phyloP scores from a whole-genome alignment of 192 early-diverging fungal species.

The Endogone sp. region DNA sequence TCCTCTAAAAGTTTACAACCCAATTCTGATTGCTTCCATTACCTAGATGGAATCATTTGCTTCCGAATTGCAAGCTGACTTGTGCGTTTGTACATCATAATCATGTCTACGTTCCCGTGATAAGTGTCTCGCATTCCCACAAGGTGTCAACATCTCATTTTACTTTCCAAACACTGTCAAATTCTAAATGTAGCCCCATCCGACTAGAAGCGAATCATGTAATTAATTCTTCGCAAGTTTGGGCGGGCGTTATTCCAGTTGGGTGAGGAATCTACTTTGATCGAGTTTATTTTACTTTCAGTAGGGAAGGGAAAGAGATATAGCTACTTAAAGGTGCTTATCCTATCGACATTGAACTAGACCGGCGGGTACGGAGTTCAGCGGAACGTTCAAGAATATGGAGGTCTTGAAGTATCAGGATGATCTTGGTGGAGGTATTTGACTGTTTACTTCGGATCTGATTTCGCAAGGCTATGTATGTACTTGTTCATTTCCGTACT shows the following conservation, averaged over 20 bases:
- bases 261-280: conserved; percentile 20
- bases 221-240: conserved; percentile 54
- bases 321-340: too few relatives aligned
- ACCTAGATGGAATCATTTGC: conserved; percentile 44
- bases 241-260: conserved; percentile 47
- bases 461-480: too few relatives aligned
- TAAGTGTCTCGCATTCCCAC: too few relatives aligned
- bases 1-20: too few relatives aligned
- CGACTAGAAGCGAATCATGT: conserved; percentile 64
- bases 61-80: conserved; percentile 50
- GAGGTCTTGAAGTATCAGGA: conserved; percentile 47
- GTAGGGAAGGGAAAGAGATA: neutral
- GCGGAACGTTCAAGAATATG: conserved; percentile 34
- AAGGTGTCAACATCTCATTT: neutral
- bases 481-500: too few relatives aligned
- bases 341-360: too few relatives aligned
- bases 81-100: conserved; percentile 21
- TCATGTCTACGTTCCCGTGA: too few relatives aligned
- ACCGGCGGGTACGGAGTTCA: conserved; percentile 33
- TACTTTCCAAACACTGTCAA: neutral
- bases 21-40: neutral
- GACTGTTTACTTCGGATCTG: too few relatives aligned
- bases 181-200: conserved; percentile 18
- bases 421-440: conserved; percentile 45
- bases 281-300: neutral